Percentiles rank a stretch among this genome's conserved stretches.
Evolutionary conservation across 2,329 filamentous ascomycete species (phyloP).

Genomic region (Bipolaris sorokiniana): DNA sequence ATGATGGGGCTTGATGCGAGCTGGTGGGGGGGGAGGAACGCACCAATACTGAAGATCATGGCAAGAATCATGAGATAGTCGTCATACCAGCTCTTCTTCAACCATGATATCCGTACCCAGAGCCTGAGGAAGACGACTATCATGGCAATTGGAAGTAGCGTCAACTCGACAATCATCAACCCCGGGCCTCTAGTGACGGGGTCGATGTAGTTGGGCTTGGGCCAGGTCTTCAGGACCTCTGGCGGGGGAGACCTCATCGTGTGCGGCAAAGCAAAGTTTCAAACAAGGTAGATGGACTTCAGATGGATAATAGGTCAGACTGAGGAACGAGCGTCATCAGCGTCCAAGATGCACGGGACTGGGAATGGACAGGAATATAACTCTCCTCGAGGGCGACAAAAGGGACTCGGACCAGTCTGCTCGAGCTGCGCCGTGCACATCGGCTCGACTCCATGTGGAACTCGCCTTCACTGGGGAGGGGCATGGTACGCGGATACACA

Average conservation of each 20-base stretch:
- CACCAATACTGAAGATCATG: constrained; percentile 35
- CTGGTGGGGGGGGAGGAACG: neutral
- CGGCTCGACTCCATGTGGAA: constrained; percentile 21
- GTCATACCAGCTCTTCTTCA: constrained; percentile 49
- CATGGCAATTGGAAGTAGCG: constrained; percentile 46
- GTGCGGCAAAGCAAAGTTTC: constrained; percentile 15
- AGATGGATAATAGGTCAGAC: constrained; percentile 22
- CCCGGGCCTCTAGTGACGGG: constrained; percentile 51
- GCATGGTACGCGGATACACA: constrained; percentile 26
- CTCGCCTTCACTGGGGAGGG: constrained; percentile 37
- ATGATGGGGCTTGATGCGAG: neutral
- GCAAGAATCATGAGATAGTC: constrained; percentile 49
- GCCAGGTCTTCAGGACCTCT: constrained; percentile 49
- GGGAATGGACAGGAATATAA: constrained; percentile 35
- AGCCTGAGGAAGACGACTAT: constrained; percentile 44
- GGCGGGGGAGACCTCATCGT: constrained; percentile 44
- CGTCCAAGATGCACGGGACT: constrained; percentile 36
- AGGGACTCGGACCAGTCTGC: constrained; percentile 24
- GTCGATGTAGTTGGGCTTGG: constrained; percentile 53
- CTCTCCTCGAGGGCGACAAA: constrained; percentile 18
- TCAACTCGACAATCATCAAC: constrained; percentile 51
- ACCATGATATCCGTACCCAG: constrained; percentile 46
- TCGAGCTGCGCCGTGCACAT: constrained; percentile 34
- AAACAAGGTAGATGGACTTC: constrained; percentile 28
- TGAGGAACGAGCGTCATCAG: constrained; percentile 38